Evolutionary conservation across 129 eudicot genomes (phyloP).

Genomic region (Artemisia argyi): DNA sequence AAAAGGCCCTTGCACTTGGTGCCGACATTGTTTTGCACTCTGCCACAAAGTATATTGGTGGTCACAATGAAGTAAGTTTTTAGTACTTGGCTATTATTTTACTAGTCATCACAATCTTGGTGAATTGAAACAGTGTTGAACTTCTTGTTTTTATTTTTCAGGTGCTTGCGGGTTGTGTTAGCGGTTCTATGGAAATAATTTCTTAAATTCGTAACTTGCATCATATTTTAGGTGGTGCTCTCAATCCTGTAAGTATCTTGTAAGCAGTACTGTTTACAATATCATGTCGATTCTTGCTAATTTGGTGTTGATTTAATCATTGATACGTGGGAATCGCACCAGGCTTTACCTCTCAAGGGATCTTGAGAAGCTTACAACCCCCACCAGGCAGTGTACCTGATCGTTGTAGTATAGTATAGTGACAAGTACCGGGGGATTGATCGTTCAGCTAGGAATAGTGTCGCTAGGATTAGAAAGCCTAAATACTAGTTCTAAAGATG

Average conservation of each 20-base stretch:
- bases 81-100: neutral
- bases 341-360: too few species aligned
- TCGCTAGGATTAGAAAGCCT: too few species aligned
- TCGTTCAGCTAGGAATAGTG: too few species aligned
- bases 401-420: too few species aligned
- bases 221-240: constrained; percentile 85
- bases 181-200: constrained; percentile 71
- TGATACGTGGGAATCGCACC: too few species aligned
- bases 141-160: constrained; percentile 24
- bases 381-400: too few species aligned
- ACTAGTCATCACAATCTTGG: neutral
- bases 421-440: too few species aligned
- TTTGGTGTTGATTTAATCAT: neutral
- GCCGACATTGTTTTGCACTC: constrained; percentile 90
- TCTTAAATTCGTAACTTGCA: constrained; percentile 76
- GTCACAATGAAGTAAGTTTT: constrained; percentile 81
- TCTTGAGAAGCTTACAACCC: too few species aligned
- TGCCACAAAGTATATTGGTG: constrained; percentile 80
- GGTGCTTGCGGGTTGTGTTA: constrained; percentile 88
- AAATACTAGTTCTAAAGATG: too few species aligned
- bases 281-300: neutral
- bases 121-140: neutral
- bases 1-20: constrained; percentile 88
- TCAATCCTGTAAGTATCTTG: constrained; percentile 69
- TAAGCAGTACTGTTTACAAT: neutral